Evolutionary conservation across 2,329 filamentous ascomycete genomes (phyloP).

Genomic region (Claviceps paspali): DNA sequence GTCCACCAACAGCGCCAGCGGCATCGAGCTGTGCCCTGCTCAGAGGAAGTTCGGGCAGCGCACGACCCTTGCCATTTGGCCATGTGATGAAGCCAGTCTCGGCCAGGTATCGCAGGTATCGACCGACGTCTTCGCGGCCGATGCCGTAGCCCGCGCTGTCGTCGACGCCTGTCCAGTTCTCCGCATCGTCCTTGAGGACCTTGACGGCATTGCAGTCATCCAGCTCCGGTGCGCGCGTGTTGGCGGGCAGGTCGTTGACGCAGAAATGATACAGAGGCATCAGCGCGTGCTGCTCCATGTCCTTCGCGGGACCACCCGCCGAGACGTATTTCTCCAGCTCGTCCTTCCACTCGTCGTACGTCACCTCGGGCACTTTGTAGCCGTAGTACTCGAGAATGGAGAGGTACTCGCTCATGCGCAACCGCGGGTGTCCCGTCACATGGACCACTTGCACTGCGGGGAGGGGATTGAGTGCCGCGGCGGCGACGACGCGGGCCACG

Average conservation of each 20-base stretch:
- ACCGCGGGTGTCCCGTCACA: constrained; percentile 52
- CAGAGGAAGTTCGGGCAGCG: constrained; percentile 11
- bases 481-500: constrained; percentile 66
- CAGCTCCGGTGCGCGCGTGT: constrained; percentile 50
- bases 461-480: constrained; percentile 50
- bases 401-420: constrained; percentile 40
- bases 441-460: constrained; percentile 47
- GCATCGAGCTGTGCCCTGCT: constrained; percentile 10
- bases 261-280: constrained; percentile 56
- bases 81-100: constrained; percentile 16
- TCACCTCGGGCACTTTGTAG: constrained; percentile 60
- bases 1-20: constrained; percentile 11
- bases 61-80: constrained; percentile 13
- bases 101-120: constrained; percentile 15
- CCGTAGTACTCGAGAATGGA: constrained; percentile 52
- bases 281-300: constrained; percentile 16
- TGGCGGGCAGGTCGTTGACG: constrained; percentile 48
- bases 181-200: constrained; percentile 47
- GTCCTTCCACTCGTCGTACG: constrained; percentile 34
- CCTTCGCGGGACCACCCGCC: constrained; percentile 12
- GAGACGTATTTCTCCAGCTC: constrained; percentile 15
- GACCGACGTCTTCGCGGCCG: constrained; percentile 12
- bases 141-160: constrained; percentile 30
- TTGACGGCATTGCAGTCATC: constrained; percentile 47
- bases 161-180: constrained; percentile 40